Conservation (phyloP, 495 filamentous ascomycete species). For the Penicilliopsis zonata region DNA sequence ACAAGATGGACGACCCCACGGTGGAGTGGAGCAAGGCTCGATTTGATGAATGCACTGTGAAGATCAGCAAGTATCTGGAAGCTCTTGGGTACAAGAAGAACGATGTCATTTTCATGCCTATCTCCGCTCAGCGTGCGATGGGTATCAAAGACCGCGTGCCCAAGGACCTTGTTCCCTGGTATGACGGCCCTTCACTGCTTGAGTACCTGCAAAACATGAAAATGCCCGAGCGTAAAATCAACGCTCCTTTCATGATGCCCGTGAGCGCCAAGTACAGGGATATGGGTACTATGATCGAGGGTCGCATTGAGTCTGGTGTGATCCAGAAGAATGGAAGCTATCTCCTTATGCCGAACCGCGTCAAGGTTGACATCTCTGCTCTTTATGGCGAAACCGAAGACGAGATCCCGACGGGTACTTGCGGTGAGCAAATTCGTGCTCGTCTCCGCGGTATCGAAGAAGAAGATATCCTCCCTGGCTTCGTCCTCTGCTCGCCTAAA, state of each 20-base stretch:
- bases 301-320: conserved; percentile 89
- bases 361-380: conserved; percentile 65
- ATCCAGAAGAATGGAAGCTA: conserved; percentile 75
- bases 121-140: conserved; percentile 74
- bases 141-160: conserved; percentile 85
- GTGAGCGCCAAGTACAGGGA: conserved; percentile 90
- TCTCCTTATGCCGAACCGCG: conserved; percentile 89
- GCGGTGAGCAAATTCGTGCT: conserved; percentile 89
- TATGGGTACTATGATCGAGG: conserved; percentile 96
- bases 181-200: conserved; percentile 82
- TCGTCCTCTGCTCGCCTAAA: conserved; percentile 87
- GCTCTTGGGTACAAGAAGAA: conserved; percentile 88
- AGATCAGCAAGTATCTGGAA: conserved; percentile 78
- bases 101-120: conserved; percentile 90
- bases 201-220: conserved; percentile 89
- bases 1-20: conserved; percentile 97
- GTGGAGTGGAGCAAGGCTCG: conserved; percentile 90
- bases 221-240: conserved; percentile 86
- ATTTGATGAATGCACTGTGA: conserved; percentile 84
- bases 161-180: conserved; percentile 67
- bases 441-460: conserved; percentile 91
- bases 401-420: conserved; percentile 64
- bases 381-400: conserved; percentile 96
- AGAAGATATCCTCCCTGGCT: conserved; percentile 94
- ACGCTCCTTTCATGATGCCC: conserved; percentile 99